Evolutionary conservation across 768 basidiomycete species (phyloP), one percentile per base, ranked within the genome.

Genomic region (Butyriboletus loyo): DNA sequence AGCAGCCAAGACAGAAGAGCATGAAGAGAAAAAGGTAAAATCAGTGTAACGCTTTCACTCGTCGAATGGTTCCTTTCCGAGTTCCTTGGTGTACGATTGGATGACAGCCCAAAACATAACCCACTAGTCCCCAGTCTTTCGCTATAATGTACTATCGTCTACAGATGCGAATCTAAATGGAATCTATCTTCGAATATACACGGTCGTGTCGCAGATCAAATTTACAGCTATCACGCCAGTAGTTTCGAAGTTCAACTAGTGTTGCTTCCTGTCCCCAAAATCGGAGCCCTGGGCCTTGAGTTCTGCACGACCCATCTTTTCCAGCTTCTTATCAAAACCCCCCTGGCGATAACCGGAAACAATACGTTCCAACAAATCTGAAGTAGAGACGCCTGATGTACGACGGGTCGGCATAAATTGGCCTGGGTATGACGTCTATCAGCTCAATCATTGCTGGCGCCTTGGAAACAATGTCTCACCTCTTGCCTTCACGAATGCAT

Each of bases 331-430:
- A 68, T 98, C 96, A 67, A 96, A 94, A 54, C 87, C 83, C 17
- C 90, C 79, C 40, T 82, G 83, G 24, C 92, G 80, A 70, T 98
- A 98, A 15, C 88, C 86, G 15, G 81, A 78, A 17, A 98, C 90
- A 63, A 98, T 94, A 24, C 97, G 86, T 66, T 92, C 92, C 34
- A 99, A 80, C 19, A 98, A 78, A 34, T 90, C 87, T 0, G 94
- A 96, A 0, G 97, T 99, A 10, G 94, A 97, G 9, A 98, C 83
- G 9, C 93, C 92, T 0, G 92, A 92, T 5, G 97, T 98, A 47
- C 96, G 87, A 14, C 93, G 83, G 3, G 96, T 99, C 0, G 97
- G 96, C 38, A 98, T 77, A 70, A 99, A 98, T n/a, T 88, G 89
- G 42, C 96, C 96, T 95, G 58, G 15, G 44, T 38, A 17, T 10